Conservation (phyloP, 1,139 yeast genomes). For the Blastobotrys arbuscula region DNA sequence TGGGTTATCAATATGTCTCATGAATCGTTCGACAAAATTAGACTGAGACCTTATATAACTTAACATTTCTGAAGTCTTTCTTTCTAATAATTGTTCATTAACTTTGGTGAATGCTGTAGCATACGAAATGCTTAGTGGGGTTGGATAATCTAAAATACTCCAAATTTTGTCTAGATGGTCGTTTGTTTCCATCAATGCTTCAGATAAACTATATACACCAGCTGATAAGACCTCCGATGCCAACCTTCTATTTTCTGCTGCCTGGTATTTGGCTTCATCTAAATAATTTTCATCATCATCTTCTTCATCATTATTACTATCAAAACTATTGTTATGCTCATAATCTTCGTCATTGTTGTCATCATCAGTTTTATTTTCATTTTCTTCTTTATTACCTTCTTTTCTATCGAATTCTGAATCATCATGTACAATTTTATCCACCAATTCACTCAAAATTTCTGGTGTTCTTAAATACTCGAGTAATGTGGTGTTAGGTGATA, state of each 20-base stretch:
- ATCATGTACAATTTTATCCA: conserved; percentile 32
- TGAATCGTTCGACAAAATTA: conserved; percentile 58
- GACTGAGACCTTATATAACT: conserved; percentile 63
- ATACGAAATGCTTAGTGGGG: conserved; percentile 64
- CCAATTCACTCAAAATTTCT: conserved; percentile 57
- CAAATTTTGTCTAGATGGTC: conserved; percentile 65
- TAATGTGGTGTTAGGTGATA: conserved; percentile 75
- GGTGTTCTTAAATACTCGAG: conserved; percentile 78
- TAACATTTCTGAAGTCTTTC: conserved; percentile 81
- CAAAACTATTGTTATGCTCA: conserved; percentile 23
- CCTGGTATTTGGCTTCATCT: conserved; percentile 35
- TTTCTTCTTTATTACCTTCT: conserved; percentile 7
- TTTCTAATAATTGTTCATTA: conserved; percentile 85
- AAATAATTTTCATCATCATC: conserved; percentile 20
- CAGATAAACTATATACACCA: conserved; percentile 93
- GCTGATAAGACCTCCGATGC: conserved; percentile 86
- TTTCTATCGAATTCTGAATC: conserved; percentile 12
- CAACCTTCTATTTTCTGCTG: conserved; percentile 55
- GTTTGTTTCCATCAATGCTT: conserved; percentile 76
- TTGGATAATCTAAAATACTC: conserved; percentile 62
- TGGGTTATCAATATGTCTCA: conserved; percentile 76
- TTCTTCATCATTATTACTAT: conserved; percentile 14
- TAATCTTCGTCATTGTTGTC: conserved; percentile 25
- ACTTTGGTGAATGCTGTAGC: conserved; percentile 92
- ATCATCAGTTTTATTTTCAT: conserved; percentile 18